Percentiles rank a stretch among this genome's conserved stretches.
These are phyloP conservation scores for Ettlia oleoabundans DNA, from an alignment of 139 green algal species.

Conservation along the genomic window DNA sequence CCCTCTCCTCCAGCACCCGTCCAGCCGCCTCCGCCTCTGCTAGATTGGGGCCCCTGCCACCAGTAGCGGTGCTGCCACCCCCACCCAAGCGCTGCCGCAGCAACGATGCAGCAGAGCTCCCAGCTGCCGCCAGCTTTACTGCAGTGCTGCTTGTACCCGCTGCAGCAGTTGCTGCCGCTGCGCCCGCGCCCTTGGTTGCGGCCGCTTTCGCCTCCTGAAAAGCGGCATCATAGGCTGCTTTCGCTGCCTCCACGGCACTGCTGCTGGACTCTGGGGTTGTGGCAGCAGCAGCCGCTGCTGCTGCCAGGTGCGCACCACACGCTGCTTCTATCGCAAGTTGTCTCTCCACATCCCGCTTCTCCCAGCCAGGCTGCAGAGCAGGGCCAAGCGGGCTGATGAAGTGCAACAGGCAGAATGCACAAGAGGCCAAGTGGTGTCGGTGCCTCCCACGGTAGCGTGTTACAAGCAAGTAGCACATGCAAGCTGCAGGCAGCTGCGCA, in stretches of 20 bases:
- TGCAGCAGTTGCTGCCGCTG: not conserved
- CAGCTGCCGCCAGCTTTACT: constrained; percentile 3
- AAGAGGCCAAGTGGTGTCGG: too few relatives aligned
- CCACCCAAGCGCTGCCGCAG: not conserved
- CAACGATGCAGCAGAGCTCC: not conserved
- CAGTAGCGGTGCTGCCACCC: not conserved
- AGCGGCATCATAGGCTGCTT: not conserved
- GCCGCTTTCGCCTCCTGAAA: not conserved
- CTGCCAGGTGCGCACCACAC: constrained; percentile 19
- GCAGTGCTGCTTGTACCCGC: not conserved
- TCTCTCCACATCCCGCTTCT: not conserved
- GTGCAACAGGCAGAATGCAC: not conserved
- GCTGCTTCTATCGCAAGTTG: constrained; percentile 6
- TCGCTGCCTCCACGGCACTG: not conserved
- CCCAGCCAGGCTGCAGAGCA: not conserved
- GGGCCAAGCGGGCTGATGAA: not conserved
- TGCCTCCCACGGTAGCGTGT: too few relatives aligned
- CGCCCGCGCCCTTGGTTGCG: not conserved
- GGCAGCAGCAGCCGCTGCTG: constrained; percentile 17
- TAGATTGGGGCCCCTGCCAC: not conserved
- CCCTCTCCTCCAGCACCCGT: not conserved
- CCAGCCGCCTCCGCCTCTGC: not conserved
- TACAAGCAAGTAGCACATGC: too few relatives aligned
- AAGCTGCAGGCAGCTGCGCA: too few relatives aligned
- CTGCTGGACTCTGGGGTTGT: not conserved